Evolutionary conservation across 2,329 filamentous ascomycete species (phyloP).

Genomic region (Thelonectria rubi): DNA sequence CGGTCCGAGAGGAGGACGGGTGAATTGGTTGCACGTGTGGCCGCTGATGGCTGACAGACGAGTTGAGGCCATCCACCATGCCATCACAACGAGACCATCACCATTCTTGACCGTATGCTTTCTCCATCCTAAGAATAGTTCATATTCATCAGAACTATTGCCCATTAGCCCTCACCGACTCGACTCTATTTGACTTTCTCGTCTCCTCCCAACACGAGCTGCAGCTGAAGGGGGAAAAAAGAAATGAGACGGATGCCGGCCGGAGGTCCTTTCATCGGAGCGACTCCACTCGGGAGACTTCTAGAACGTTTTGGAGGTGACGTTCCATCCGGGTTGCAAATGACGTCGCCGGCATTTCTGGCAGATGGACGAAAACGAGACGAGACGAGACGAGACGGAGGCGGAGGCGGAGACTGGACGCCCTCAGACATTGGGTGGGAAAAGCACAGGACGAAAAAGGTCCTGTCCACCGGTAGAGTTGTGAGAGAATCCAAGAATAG

Average conservation of each 20-base stretch:
- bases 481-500: not conserved
- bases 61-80: not conserved
- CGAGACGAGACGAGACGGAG: not conserved
- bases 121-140: not conserved
- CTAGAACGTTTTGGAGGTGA: constrained; percentile 3
- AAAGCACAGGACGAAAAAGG: not conserved
- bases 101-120: not conserved
- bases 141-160: not conserved
- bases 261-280: not conserved
- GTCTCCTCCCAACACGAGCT: constrained; percentile 1
- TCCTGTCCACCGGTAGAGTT: not conserved
- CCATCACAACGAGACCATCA: not conserved
- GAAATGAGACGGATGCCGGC: not conserved
- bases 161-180: not conserved
- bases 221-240: not conserved
- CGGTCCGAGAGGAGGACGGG: not conserved
- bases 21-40: constrained; percentile 2
- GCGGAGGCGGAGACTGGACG: not conserved
- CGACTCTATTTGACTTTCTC: not conserved
- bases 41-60: not conserved
- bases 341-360: constrained; percentile 2
- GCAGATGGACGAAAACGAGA: not conserved
- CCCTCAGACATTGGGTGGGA: not conserved
- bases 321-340: constrained; percentile 13
- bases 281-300: not conserved